Percentiles rank a stretch among this genome's conserved stretches.
phyloP scores from a whole-genome alignment of 441 rosid genomes.

The Brassica hybrid region DNA sequence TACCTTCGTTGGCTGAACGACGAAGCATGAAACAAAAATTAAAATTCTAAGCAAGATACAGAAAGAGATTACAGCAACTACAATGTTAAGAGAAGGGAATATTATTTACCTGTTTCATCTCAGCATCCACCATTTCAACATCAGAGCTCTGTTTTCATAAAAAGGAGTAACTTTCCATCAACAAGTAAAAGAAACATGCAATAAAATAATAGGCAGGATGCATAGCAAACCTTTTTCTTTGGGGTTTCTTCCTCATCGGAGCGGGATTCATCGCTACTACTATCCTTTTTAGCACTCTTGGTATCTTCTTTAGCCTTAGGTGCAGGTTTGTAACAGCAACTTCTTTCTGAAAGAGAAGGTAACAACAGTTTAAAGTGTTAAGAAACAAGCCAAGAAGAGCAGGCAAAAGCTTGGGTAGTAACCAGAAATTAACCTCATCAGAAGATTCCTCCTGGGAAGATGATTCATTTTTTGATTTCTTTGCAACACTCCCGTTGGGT shows the following conservation, averaged over 20 bases:
- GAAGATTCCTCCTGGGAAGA: too few species aligned
- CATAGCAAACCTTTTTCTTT: too few species aligned
- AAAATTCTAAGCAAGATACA: neutral
- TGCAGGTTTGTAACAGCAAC: too few species aligned
- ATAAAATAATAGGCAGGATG: neutral
- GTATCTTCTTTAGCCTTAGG: slow-evolving; percentile 23
- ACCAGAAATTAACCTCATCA: too few species aligned
- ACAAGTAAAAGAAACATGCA: neutral
- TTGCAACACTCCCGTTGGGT: too few species aligned
- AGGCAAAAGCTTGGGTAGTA: too few species aligned
- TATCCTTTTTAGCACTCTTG: slow-evolving; percentile 45
- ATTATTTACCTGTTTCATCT: slow-evolving; percentile 46
- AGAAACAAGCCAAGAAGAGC: too few species aligned
- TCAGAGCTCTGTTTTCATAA: slow-evolving; percentile 53
- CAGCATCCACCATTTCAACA: slow-evolving; percentile 72
- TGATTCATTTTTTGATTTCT: too few species aligned
- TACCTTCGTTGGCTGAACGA: slow-evolving; percentile 72
- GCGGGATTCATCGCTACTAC: slow-evolving; percentile 59
- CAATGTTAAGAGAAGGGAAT: neutral
- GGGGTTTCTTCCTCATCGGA: slow-evolving; percentile 60
- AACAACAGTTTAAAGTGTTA: too few species aligned
- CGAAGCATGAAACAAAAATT: neutral
- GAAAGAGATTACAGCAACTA: neutral
- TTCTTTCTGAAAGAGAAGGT: too few species aligned
- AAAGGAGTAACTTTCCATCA: neutral